Conservation (phyloP, 768 basidiomycete genomes). For the Russula sp. region DNA sequence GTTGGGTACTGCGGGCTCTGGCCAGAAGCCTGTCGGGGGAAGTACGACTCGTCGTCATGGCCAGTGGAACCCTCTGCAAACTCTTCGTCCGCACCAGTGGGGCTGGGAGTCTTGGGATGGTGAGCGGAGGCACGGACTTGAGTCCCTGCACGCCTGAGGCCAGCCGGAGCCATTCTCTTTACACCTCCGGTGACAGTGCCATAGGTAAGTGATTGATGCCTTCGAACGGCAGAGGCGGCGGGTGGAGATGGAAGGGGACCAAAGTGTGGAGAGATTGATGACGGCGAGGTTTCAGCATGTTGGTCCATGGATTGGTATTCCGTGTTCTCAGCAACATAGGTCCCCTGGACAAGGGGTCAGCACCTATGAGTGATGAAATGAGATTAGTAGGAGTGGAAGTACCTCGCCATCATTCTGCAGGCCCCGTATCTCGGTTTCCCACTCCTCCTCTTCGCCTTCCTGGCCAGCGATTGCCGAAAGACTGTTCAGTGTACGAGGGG, state of each 20-base stretch:
- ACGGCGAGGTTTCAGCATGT: slow-evolving; percentile 42
- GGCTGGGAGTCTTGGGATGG: slow-evolving; percentile 37
- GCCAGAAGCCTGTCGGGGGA: slow-evolving; percentile 32
- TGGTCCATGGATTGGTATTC: slow-evolving; percentile 49
- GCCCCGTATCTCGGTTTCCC: slow-evolving; percentile 63
- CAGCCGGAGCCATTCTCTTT: slow-evolving; percentile 42
- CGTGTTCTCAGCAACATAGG: slow-evolving; percentile 16
- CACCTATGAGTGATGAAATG: slow-evolving; percentile 6
- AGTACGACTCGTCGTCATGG: slow-evolving; percentile 57
- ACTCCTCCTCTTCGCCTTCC: slow-evolving; percentile 85
- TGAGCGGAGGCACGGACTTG: slow-evolving; percentile 35
- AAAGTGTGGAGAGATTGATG: slow-evolving; percentile 63
- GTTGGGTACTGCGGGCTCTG: slow-evolving; percentile 39
- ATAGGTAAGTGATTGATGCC: slow-evolving; percentile 76
- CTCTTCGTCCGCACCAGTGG: slow-evolving; percentile 52
- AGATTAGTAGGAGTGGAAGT: slow-evolving; percentile 19
- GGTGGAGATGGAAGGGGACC: slow-evolving; percentile 61
- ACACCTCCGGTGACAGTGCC: slow-evolving; percentile 48
- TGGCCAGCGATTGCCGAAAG: slow-evolving; percentile 80
- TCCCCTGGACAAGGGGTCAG: slow-evolving; percentile 1
- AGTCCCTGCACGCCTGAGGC: slow-evolving; percentile 73
- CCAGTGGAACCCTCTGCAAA: slow-evolving; percentile 48
- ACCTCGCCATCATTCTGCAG: slow-evolving; percentile 66
- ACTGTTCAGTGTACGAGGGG: slow-evolving; percentile 74
- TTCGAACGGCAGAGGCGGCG: slow-evolving; percentile 49